A percentile compares a stretch with the other conserved stretches of the same genome.
These are phyloP conservation scores for Alternaria viburni DNA, from an alignment of 2,329 filamentous ascomycete species.

Conservation along the genomic window DNA sequence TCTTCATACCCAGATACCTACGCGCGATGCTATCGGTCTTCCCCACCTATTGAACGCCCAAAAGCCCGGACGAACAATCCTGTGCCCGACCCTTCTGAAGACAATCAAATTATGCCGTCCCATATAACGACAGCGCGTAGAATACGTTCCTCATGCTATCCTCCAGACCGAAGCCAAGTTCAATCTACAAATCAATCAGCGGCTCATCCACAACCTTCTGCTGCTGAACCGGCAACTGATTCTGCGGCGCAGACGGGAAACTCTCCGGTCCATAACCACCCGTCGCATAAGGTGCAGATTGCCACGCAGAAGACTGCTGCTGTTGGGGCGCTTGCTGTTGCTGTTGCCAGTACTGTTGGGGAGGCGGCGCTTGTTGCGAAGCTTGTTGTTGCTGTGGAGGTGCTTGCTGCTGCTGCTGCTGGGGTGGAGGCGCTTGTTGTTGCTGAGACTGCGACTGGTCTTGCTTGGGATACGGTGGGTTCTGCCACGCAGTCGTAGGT, in stretches of 20 bases:
- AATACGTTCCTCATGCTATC: no score
- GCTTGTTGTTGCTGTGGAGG: slow-evolving; percentile 21
- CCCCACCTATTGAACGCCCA: neutral
- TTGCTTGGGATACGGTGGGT: slow-evolving; percentile 40
- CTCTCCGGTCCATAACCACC: slow-evolving; percentile 52
- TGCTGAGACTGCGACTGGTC: slow-evolving; percentile 36
- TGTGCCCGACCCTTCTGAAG: neutral
- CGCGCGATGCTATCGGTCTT: neutral
- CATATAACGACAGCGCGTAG: no score
- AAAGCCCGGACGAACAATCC: neutral
- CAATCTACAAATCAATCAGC: slow-evolving; percentile 81
- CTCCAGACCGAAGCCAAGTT: no score
- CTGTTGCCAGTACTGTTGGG: slow-evolving; percentile 24
- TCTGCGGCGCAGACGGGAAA: slow-evolving; percentile 71
- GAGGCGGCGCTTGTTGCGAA: slow-evolving; percentile 13
- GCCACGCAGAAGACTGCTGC: slow-evolving; percentile 40
- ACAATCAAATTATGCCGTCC: no score
- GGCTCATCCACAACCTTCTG: slow-evolving; percentile 72
- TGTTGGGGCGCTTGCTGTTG: slow-evolving; percentile 44
- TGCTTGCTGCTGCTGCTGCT: slow-evolving; percentile 29
- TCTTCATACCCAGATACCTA: neutral
- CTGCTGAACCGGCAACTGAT: slow-evolving; percentile 55
- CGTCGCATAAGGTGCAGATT: slow-evolving; percentile 48
- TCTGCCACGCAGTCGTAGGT: slow-evolving; percentile 38
- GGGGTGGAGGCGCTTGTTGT: slow-evolving; percentile 27